Conservation (phyloP, 2,329 filamentous ascomycete genomes). For the Raffaelea albimanens region DNA sequence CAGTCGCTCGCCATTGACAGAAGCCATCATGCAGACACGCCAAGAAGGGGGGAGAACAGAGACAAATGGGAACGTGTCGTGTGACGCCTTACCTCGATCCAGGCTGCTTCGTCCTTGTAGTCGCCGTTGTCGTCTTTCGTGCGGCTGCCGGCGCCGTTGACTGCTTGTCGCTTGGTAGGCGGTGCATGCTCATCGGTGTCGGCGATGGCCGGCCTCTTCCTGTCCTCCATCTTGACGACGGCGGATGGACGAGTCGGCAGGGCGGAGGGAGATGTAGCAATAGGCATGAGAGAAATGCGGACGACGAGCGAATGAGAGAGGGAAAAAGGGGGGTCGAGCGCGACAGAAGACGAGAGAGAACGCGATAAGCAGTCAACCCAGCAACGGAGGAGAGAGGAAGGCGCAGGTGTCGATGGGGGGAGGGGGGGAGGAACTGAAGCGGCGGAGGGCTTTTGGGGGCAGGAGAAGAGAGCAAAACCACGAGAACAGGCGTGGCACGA, state of each 20-base stretch:
- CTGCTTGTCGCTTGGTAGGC: slow-evolving; percentile 82
- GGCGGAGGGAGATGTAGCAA: slow-evolving; percentile 65
- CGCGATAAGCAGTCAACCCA: slow-evolving; percentile 15
- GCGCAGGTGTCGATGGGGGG: not conserved
- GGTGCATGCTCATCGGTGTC: slow-evolving; percentile 76
- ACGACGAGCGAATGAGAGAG: slow-evolving; percentile 5
- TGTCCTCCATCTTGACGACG: slow-evolving; percentile 96
- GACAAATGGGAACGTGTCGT: slow-evolving; percentile 8
- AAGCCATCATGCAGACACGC: not conserved
- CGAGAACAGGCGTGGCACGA: not conserved
- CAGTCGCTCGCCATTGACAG: not conserved
- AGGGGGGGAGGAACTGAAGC: slow-evolving; percentile 5
- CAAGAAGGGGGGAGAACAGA: not conserved
- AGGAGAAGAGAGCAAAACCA: not conserved
- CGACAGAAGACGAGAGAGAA: slow-evolving; percentile 20
- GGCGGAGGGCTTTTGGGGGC: not conserved
- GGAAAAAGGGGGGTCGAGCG: slow-evolving; percentile 18
- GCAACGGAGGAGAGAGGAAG: slow-evolving; percentile 12
- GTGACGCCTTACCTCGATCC: slow-evolving; percentile 54
- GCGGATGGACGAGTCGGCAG: slow-evolving; percentile 62
- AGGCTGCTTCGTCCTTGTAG: slow-evolving; percentile 47
- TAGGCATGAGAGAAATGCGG: slow-evolving; percentile 66
- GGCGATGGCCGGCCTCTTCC: slow-evolving; percentile 84
- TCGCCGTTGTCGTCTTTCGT: slow-evolving; percentile 41
- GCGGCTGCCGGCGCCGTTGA: slow-evolving; percentile 63